These are phyloP conservation scores for Helotiales sp. DNA, from an alignment of 2,329 filamentous ascomycete genomes.

Conservation along the genomic window DNA sequence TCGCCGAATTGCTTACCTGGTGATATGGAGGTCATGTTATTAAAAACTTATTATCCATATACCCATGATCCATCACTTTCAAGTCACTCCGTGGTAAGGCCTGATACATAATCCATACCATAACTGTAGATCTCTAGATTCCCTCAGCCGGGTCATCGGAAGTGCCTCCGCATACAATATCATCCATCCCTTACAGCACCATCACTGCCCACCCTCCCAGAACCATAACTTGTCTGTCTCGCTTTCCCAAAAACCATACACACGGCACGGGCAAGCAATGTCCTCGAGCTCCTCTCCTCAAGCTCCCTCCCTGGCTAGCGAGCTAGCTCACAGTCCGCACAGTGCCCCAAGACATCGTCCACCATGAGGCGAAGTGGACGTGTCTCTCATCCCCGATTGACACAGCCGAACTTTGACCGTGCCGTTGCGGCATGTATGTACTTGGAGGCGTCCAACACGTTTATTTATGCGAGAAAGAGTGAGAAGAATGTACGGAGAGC, in stretches of 20 bases:
- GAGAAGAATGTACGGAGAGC: not conserved
- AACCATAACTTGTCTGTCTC: too few species aligned
- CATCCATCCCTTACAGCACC: not conserved
- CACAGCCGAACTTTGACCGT: not conserved
- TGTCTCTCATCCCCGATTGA: not conserved
- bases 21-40: not conserved
- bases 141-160: not conserved
- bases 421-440: too few species aligned
- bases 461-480: not conserved
- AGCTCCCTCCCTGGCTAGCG: too few species aligned
- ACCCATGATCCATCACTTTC: not conserved
- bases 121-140: not conserved
- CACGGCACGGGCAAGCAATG: too few species aligned
- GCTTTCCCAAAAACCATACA: not conserved
- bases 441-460: not conserved
- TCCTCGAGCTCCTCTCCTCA: too few species aligned
- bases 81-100: not conserved
- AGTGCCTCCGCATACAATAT: not conserved
- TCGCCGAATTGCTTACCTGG: not conserved
- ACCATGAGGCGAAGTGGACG: not conserved
- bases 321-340: too few species aligned
- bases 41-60: not conserved
- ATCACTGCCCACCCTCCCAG: not conserved
- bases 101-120: not conserved
- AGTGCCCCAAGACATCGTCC: too few species aligned